Evolutionary conservation across 1,139 yeast species (phyloP).

Genomic region (Yamadazyma jaroonii): DNA sequence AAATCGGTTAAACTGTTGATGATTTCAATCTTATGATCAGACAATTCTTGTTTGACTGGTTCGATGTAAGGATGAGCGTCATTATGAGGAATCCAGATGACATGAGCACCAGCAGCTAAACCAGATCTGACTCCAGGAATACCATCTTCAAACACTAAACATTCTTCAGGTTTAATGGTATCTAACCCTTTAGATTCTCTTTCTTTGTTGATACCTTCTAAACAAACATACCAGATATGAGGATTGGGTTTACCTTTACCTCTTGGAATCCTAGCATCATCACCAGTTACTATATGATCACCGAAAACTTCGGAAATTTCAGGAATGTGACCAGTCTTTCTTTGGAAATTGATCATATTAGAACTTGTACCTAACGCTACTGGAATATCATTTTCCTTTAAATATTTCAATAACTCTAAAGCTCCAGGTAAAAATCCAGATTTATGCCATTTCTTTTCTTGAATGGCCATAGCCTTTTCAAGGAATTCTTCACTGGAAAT

Average conservation of each 20-base stretch:
- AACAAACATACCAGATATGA: conserved; percentile 85
- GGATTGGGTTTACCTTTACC: conserved; percentile 94
- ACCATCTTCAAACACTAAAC: conserved; percentile 92
- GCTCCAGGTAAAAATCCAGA: conserved; percentile 84
- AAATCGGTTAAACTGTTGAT: conserved; percentile 53
- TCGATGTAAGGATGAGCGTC: conserved; percentile 51
- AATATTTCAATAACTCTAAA: conserved; percentile 53
- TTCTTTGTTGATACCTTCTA: conserved; percentile 60
- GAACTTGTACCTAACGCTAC: conserved; percentile 94
- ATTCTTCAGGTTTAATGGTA: conserved; percentile 66
- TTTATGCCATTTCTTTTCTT: conserved; percentile 58
- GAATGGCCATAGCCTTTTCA: conserved; percentile 50
- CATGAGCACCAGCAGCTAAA: conserved; percentile 74
- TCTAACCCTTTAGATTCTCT: conserved; percentile 30
- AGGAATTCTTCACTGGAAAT: conserved; percentile 62
- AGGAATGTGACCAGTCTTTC: conserved; percentile 68
- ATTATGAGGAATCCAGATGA: conserved; percentile 89
- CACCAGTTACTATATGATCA: conserved; percentile 78
- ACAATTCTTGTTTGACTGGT: conserved; percentile 22
- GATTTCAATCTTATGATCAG: conserved; percentile 41
- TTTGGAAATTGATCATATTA: conserved; percentile 50
- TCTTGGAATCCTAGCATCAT: conserved; percentile 72
- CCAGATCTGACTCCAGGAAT: conserved; percentile 87
- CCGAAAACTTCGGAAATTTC: conserved; percentile 64
- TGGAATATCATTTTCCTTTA: conserved; percentile 55